phyloP scores from a whole-genome alignment of 2,329 filamentous ascomycete genomes.

The Colletotrichum karsti region DNA sequence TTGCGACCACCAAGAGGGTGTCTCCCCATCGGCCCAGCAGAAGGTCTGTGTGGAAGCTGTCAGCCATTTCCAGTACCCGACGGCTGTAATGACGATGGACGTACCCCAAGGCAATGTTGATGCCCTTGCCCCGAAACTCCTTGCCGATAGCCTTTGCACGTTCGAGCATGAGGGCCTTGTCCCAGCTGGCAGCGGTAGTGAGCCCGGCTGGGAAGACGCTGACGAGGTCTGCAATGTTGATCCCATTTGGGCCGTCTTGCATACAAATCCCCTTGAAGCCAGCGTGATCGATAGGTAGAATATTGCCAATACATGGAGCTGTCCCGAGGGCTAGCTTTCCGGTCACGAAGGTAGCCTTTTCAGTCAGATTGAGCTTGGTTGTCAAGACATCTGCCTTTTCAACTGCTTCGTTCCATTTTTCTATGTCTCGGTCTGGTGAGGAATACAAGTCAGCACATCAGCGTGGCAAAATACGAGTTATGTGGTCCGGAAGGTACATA shows the following conservation, averaged over 20 bases:
- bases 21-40: conserved; percentile 79
- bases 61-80: too few species aligned
- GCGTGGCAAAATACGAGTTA: not conserved
- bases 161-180: conserved; percentile 75
- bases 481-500: too few species aligned
- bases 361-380: conserved; percentile 72
- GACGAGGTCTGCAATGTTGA: conserved; percentile 55
- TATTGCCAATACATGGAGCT: conserved; percentile 74
- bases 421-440: not conserved
- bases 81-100: conserved; percentile 19
- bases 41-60: conserved; percentile 55
- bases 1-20: conserved; percentile 78
- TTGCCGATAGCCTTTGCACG: conserved; percentile 74
- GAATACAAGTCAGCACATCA: not conserved
- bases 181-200: conserved; percentile 83
- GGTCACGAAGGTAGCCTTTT: conserved; percentile 83
- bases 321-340: conserved; percentile 77
- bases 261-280: conserved; percentile 79
- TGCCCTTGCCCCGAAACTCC: conserved; percentile 75
- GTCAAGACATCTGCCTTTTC: conserved; percentile 74
- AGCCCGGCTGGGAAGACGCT: conserved; percentile 79
- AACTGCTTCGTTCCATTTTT: not conserved
- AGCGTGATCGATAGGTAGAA: conserved; percentile 60
- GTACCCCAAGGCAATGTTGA: conserved; percentile 75
- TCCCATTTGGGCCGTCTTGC: conserved; percentile 82